These are phyloP conservation scores for Rubia yunnanensis DNA, from an alignment of 257 asterid species.

Conservation along the genomic window DNA sequence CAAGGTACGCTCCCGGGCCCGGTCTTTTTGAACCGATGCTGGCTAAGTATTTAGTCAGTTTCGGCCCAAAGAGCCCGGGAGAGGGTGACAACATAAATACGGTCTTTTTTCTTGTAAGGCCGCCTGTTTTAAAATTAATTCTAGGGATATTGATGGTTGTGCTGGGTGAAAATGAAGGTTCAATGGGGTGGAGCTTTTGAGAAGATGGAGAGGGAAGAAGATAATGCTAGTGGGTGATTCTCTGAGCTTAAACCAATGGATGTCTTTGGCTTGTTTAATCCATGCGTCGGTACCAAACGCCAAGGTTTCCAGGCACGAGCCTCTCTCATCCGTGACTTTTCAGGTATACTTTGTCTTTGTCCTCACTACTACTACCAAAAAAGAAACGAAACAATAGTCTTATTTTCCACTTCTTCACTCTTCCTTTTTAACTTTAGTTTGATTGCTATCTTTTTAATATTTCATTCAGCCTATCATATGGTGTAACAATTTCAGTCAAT, in stretches of 20 bases:
- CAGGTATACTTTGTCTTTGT: slow-evolving; percentile 26
- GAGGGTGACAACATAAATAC: no score
- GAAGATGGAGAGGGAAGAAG: slow-evolving; percentile 51
- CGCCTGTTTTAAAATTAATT: no score
- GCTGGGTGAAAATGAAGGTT: no score
- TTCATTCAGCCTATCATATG: no score
- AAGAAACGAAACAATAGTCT: background rate
- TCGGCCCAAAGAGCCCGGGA: no score
- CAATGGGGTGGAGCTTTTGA: slow-evolving; percentile 28
- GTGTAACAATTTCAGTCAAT: background rate
- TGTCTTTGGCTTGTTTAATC: slow-evolving; percentile 37
- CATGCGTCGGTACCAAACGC: slow-evolving; percentile 37
- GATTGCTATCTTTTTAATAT: no score
- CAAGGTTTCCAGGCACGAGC: slow-evolving; percentile 17
- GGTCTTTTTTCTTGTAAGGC: no score
- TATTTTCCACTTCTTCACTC: background rate
- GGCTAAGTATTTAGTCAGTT: background rate
- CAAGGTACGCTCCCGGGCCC: slow-evolving; percentile 24
- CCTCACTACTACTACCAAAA: background rate
- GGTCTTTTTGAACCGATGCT: no score
- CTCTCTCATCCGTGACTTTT: slow-evolving; percentile 30
- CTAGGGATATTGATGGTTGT: no score
- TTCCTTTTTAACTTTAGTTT: background rate
- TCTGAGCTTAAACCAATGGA: slow-evolving; percentile 51
- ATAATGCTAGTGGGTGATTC: slow-evolving; percentile 59